phyloP scores from a whole-genome alignment of 2,329 filamentous ascomycete genomes.

The Colletotrichum acutatum region DNA sequence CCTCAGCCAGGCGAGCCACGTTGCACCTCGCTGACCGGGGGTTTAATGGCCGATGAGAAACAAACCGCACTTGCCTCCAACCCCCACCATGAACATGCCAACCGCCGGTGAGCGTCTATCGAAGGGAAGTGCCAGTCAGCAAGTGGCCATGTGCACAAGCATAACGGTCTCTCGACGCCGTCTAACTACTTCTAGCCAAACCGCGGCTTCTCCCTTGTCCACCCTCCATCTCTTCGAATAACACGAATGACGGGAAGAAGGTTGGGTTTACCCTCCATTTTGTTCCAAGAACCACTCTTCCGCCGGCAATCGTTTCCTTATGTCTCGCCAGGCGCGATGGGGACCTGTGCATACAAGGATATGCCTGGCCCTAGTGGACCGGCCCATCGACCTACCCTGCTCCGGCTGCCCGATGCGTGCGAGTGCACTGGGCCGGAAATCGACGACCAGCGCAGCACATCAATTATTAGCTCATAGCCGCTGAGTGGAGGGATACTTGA shows the following conservation, averaged over 20 bases:
- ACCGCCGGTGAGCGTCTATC: neutral
- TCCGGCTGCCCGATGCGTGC: slow-evolving; percentile 16
- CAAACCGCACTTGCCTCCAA: slow-evolving; percentile 16
- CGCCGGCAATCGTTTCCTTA: slow-evolving; percentile 30
- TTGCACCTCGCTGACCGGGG: slow-evolving; percentile 37
- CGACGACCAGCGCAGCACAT: slow-evolving; percentile 12
- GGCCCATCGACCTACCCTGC: slow-evolving; percentile 27
- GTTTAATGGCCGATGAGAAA: slow-evolving; percentile 29
- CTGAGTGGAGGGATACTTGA: slow-evolving; percentile 7
- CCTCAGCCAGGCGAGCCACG: slow-evolving; percentile 38
- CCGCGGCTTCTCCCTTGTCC: slow-evolving; percentile 20
- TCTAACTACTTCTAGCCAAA: slow-evolving; percentile 7
- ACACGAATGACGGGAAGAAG: slow-evolving; percentile 14
- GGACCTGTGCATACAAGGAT: slow-evolving; percentile 20
- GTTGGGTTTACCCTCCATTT: slow-evolving; percentile 19
- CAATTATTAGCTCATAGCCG: slow-evolving; percentile 23
- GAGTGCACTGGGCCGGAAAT: slow-evolving; percentile 16
- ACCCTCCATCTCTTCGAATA: slow-evolving; percentile 21
- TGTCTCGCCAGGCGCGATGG: slow-evolving; percentile 13
- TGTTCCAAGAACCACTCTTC: slow-evolving; percentile 30
- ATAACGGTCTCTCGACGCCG: neutral
- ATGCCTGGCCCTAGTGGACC: slow-evolving; percentile 22
- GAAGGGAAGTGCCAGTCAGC: slow-evolving; percentile 1
- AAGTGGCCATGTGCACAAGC: neutral
- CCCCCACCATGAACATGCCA: slow-evolving; percentile 8